Evolutionary conservation across 495 filamentous ascomycete genomes (phyloP), one percentile per base, ranked within the genome.

Genomic region (Aspergillus wentii): DNA sequence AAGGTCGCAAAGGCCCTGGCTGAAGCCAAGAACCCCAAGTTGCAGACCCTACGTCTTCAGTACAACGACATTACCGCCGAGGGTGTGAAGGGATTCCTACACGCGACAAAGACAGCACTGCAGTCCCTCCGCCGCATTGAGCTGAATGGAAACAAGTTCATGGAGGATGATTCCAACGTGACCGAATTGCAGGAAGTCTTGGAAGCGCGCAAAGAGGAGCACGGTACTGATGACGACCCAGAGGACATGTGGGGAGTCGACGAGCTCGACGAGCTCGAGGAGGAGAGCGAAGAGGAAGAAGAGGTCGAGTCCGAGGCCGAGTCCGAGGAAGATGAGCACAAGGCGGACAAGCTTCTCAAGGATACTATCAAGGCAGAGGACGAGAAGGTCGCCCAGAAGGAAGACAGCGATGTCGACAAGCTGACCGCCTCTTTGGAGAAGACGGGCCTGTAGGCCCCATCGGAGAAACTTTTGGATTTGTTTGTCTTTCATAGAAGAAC

Each of bases 81-180:
- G 40, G 82, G 83, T 25, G 62, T 95, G 26, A 79, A 83, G 57
- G 74, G 71, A 4, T 66, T 98, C 33, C 70, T 79, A 15, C 66
- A 75, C 19, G 82, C 82, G 1, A 72, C 77, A 10, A 75, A 79
- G 56, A 67, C 70, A 11, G 61, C 59, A 0, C 68, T 96, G n/a
- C 85, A 83, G 1, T 69, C 71, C 17, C 64, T 95, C 43, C 79
- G 79, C 61, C 81, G 87, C 46, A 77, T 95, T 41, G 92, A 98
- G 59, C 68, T 98, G 43, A 97, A 98, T 59, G 92, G 92, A 26
- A 98, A 98, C 69, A 90, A 85, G 51, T 95, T 98, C 49, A 69
- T 71, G 6, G 90, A 95, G 57, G 89, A 94, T 1, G 91, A 96
- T 46, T 59, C 72, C 19, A 71, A 72, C 30, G 74, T 81, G 11